Percentiles rank a stretch among this genome's conserved stretches.
phyloP scores from a whole-genome alignment of 1,284 basidiomycete genomes.

The Apiotrichum akiyoshidainum region DNA sequence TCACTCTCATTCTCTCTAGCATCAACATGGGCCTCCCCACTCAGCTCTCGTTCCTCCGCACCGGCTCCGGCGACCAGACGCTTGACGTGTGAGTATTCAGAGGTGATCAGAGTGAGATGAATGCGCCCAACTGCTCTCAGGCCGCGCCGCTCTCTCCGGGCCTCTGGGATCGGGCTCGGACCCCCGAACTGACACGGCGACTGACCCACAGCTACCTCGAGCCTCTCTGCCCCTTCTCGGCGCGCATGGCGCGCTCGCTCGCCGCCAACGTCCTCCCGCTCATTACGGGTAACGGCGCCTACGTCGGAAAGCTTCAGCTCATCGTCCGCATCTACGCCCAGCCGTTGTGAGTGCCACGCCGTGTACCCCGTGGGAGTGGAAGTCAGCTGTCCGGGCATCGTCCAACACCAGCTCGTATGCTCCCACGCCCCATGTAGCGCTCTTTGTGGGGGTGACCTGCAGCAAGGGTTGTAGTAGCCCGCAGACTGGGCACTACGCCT shows the following conservation, averaged over 20 bases:
- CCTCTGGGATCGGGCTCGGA: too few relatives aligned
- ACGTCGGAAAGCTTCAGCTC: slow-evolving; percentile 71
- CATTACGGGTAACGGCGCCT: slow-evolving; percentile 59
- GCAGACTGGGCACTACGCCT: too few relatives aligned
- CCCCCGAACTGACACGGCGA: too few relatives aligned
- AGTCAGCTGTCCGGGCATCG: not conserved
- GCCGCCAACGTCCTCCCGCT: slow-evolving; percentile 51
- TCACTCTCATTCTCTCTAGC: too few relatives aligned
- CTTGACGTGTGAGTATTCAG: slow-evolving; percentile 61
- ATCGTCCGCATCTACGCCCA: slow-evolving; percentile 77
- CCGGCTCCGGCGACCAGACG: slow-evolving; percentile 72
- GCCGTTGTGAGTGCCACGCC: slow-evolving; percentile 51
- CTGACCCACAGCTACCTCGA: slow-evolving; percentile 54
- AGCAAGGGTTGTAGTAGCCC: too few relatives aligned
- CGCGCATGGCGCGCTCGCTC: slow-evolving; percentile 51
- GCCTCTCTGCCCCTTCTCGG: slow-evolving; percentile 76
- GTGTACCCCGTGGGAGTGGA: too few relatives aligned
- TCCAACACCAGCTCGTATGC: too few relatives aligned
- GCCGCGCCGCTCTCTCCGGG: too few relatives aligned
- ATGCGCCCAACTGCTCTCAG: too few relatives aligned
- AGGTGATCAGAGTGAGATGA: too few relatives aligned
- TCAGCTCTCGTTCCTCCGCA: slow-evolving; percentile 65
- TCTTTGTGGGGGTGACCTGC: too few relatives aligned
- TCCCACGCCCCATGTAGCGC: too few relatives aligned
- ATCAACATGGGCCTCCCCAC: slow-evolving; percentile 74